Base-by-base conservation (phyloP, 306 rosid species). In the Trifolium subterraneum region DNA sequence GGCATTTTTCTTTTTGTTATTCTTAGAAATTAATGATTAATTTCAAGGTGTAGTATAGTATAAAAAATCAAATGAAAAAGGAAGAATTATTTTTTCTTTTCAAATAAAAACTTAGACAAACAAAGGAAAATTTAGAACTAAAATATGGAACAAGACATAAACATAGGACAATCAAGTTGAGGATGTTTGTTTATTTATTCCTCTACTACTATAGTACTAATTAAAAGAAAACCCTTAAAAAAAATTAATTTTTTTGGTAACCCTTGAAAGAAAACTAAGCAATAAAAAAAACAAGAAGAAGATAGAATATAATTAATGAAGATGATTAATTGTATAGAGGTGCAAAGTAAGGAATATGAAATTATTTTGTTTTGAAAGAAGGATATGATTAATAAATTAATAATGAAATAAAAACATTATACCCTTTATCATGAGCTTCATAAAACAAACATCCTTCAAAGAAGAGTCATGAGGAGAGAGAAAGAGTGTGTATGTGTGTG, bases 401-500 rank as follows among this genome's bases (percentile, higher is more conserved):
- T 51, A 29, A 60, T 67, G 36, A 55, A 64, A 79, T 74, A 70
- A 84, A 41, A 74, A 73, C 66, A 80, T 61, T 68, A 64, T 71
- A 65, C 73, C 73, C 78, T 74, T 79, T 61, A 78, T 84, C 35
- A 27, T 6, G 71, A 77, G 77, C 75, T 83, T 85, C 93, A 85
- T 61, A 82, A 82, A 84, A 84, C 80, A 84, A 51, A 84, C 90
- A 86, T 80, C 76, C 83, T 79, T 82, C 19, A 48, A 79, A 64
- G 75, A 77, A 64, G 75, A 70, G 5, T 60, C 65, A 29, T 29
- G 42, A 16, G n/a, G 56, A 50, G 56, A 50, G 23, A 59, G 64
- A 58, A 18, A 65, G 68, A 70, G 78, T 18, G 62, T 66, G 63
- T 59, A 73, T 64, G 11, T 58, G 76, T 68, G 50, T 20, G 33